These are phyloP conservation scores for Pisolithus microcarpus DNA, from an alignment of 768 basidiomycete genomes.

Conservation along the genomic window DNA sequence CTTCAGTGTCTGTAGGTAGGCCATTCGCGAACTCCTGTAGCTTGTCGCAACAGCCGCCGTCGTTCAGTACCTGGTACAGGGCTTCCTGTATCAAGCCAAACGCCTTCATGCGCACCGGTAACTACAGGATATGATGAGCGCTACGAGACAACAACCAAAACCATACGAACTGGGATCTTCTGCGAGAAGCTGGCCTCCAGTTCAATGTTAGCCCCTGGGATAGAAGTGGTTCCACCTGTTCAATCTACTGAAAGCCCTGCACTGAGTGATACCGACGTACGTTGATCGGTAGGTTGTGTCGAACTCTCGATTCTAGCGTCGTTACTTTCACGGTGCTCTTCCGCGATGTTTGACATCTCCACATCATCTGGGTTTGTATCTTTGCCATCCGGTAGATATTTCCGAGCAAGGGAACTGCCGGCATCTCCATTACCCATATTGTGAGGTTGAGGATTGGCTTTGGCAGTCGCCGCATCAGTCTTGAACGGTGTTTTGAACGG, in stretches of 20 bases:
- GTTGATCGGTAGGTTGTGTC: neutral
- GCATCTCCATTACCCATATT: neutral
- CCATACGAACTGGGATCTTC: conserved; percentile 34
- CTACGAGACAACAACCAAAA: neutral
- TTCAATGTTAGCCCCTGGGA: conserved; percentile 28
- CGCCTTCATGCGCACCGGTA: conserved; percentile 27
- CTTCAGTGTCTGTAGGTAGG: conserved; percentile 10
- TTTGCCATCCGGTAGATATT: neutral
- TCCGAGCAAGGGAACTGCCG: neutral
- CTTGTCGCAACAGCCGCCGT: conserved; percentile 9
- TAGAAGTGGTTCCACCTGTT: neutral
- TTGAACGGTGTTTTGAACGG: conserved; percentile 36
- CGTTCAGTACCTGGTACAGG: conserved; percentile 23
- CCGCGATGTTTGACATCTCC: neutral
- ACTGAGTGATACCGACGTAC: neutral
- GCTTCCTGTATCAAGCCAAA: conserved; percentile 35
- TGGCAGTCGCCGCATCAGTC: conserved; percentile 11
- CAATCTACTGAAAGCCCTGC: neutral
- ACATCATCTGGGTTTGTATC: neutral
- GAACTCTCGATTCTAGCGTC: conserved; percentile 1
- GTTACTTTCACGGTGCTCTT: neutral
- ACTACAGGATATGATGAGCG: conserved; percentile 17
- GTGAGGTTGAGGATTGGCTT: neutral
- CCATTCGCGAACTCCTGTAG: conserved; percentile 22
- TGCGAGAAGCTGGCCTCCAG: conserved; percentile 35